Base-by-base conservation (phyloP, 257 asterid species). In the Pogostemon cablin region DNA sequence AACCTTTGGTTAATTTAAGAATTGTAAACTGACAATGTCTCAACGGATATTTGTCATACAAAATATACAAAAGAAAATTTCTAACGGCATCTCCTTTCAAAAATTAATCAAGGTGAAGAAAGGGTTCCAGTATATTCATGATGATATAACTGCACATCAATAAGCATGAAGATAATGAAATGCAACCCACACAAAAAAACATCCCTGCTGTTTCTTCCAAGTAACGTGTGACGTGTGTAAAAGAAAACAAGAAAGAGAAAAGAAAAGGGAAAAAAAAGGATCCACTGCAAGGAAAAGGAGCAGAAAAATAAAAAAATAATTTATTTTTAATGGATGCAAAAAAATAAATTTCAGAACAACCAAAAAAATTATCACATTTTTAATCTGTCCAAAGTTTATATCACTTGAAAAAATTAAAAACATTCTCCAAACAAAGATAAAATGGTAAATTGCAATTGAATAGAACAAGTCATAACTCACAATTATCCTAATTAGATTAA, bases 21-120 rank as follows among this genome's bases (percentile, higher is more conserved):
- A 67, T 42, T 76, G 62, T 39, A 32, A 59, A 60, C 39, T 64
- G n/a, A 25, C 48, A 15, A 72, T 55, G 55, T 25, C 41, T 8
- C 65, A 60, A 68, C 20, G 15, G 44, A 9, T 9, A 34, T 34
- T 46, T 37, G 17, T 20, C n/a, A 69, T 4, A 17, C 39, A 76
- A 34, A 47, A 7, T 11, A 62, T 4, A 52, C 32, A 10, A 3
- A 47, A 10, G 34, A 46, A 40, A 57, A 50, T 38, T 2, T 49
- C 65, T 50, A 50, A 8, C 10, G 44, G 68, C 41, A 39, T 55
- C 15, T 61, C 47, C 67, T 49, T 64, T 9, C 32, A 9, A 40
- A 41, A 57, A 44, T 4, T 34, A 53, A 67, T 39, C n/a, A 49
- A 17, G 46, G 62, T 38, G 35, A 38, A 37, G 32, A 42, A 56